Percentiles rank a stretch among this genome's conserved stretches.
These are phyloP conservation scores for Podospora comata DNA, from an alignment of 495 filamentous ascomycete genomes.

Conservation along the genomic window DNA sequence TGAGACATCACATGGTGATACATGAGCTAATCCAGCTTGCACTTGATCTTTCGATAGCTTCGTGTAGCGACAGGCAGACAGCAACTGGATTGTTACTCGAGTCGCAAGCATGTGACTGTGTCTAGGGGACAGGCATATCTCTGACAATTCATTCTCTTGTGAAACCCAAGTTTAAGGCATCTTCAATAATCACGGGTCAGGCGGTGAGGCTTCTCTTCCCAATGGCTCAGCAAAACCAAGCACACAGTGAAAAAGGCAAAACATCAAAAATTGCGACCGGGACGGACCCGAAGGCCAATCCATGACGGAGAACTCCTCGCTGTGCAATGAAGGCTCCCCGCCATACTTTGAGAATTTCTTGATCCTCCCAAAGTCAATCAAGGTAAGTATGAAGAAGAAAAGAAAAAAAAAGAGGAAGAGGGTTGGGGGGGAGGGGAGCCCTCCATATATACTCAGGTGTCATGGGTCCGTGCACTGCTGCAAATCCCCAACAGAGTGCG, in stretches of 20 bases:
- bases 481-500: constrained; percentile 7
- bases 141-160: too few relatives aligned
- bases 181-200: too few relatives aligned
- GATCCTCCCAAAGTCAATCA: constrained; percentile 26
- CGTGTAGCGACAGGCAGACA: neutral
- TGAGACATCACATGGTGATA: too few relatives aligned
- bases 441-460: constrained; percentile 4
- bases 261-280: constrained; percentile 29
- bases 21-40: neutral
- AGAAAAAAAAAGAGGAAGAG: constrained; percentile 23
- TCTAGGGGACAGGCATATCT: neutral
- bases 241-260: constrained; percentile 25
- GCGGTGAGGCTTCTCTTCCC: constrained; percentile 16
- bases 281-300: constrained; percentile 31
- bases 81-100: neutral
- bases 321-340: constrained; percentile 29
- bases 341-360: constrained; percentile 21
- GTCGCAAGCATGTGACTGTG: neutral
- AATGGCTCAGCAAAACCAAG: constrained; percentile 22
- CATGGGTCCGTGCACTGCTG: constrained; percentile 20
- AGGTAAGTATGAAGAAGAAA: constrained; percentile 32
- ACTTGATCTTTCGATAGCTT: neutral
- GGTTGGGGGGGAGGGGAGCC: neutral
- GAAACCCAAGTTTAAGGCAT: too few relatives aligned
- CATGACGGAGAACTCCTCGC: constrained; percentile 24